These are phyloP conservation scores for Phaeoacremonium minimum DNA, from an alignment of 2,329 filamentous ascomycete genomes.

Conservation along the genomic window DNA sequence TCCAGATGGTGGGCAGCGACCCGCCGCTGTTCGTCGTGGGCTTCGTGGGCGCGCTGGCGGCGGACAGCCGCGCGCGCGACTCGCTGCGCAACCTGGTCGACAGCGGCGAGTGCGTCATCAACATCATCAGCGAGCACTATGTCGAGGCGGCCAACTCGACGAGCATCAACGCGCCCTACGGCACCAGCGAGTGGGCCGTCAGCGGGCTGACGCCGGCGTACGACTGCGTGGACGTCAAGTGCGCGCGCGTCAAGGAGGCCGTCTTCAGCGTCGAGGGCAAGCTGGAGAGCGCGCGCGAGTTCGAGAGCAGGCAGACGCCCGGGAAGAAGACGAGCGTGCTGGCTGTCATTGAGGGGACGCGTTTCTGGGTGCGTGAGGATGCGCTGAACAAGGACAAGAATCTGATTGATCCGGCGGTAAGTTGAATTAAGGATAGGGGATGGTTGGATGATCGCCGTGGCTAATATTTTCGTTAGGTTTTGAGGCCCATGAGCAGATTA, in stretches of 20 bases:
- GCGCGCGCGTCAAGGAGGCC: slow-evolving; percentile 74
- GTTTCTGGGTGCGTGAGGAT: slow-evolving; percentile 88
- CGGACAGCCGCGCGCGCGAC: slow-evolving; percentile 64
- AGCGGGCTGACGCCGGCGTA: slow-evolving; percentile 69
- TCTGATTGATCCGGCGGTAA: slow-evolving; percentile 65
- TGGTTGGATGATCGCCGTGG: too few species aligned
- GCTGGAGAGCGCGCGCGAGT: slow-evolving; percentile 71
- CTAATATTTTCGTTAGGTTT: too few species aligned
- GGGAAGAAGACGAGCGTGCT: slow-evolving; percentile 73
- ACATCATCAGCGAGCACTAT: slow-evolving; percentile 81
- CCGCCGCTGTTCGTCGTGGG: slow-evolving; percentile 71
- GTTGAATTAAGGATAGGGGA: too few species aligned
- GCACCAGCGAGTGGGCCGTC: slow-evolving; percentile 74
- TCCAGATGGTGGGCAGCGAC: slow-evolving; percentile 76
- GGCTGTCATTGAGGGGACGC: slow-evolving; percentile 74
- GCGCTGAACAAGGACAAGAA: slow-evolving; percentile 75
- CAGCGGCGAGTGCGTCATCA: slow-evolving; percentile 72
- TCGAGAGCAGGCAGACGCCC: slow-evolving; percentile 65
- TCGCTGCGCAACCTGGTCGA: slow-evolving; percentile 68
- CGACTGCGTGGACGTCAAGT: slow-evolving; percentile 60
- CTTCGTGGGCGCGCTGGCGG: slow-evolving; percentile 35
- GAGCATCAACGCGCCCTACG: slow-evolving; percentile 72
- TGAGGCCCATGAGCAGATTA: slow-evolving; percentile 72
- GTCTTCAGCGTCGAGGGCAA: slow-evolving; percentile 80
- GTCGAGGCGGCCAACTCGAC: slow-evolving; percentile 85